These are phyloP conservation scores for Thalia dealbata DNA, from an alignment of 176 grass and related monocot genomes.

Conservation along the genomic window DNA sequence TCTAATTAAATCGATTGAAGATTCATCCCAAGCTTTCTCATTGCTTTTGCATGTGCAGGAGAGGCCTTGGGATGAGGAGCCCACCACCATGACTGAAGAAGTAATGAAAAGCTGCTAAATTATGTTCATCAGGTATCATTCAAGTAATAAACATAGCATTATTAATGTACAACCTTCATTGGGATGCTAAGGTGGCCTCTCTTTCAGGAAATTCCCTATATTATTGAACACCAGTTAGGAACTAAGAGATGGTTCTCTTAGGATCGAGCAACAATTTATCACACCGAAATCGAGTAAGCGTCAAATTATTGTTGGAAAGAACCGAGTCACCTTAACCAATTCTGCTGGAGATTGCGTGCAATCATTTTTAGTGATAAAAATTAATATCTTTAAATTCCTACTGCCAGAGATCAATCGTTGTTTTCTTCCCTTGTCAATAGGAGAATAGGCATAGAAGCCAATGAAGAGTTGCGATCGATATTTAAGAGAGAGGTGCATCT, in stretches of 20 bases:
- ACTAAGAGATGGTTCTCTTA: conserved; percentile 89
- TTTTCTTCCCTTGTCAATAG: conserved; percentile 28
- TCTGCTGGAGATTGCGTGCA: background rate
- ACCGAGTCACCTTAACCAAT: conserved; percentile 3
- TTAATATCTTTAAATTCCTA: background rate
- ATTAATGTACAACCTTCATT: conserved; percentile 12
- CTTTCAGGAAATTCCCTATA: conserved; percentile 87
- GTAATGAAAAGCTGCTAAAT: conserved; percentile 93
- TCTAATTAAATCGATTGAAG: background rate
- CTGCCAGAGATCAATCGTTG: conserved; percentile 1
- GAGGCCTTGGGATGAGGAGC: conserved; percentile 95
- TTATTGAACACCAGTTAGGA: conserved; percentile 88
- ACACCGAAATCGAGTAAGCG: conserved; percentile 78
- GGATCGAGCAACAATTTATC: conserved; percentile 92
- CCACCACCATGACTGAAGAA: conserved; percentile 77
- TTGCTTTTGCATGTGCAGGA: conserved; percentile 37
- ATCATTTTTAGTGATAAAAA: background rate
- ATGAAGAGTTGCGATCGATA: conserved; percentile 88
- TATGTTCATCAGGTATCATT: conserved; percentile 82
- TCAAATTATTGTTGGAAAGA: conserved; percentile 97
- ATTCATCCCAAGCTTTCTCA: background rate
- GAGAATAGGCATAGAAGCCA: conserved; percentile 97
- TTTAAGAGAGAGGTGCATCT: conserved; percentile 93
- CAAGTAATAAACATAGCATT: conserved; percentile 8
- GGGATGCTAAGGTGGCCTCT: conserved; percentile 14